Base-by-base conservation (phyloP, 139 green algal species). In the Closterium sp. region DNA sequence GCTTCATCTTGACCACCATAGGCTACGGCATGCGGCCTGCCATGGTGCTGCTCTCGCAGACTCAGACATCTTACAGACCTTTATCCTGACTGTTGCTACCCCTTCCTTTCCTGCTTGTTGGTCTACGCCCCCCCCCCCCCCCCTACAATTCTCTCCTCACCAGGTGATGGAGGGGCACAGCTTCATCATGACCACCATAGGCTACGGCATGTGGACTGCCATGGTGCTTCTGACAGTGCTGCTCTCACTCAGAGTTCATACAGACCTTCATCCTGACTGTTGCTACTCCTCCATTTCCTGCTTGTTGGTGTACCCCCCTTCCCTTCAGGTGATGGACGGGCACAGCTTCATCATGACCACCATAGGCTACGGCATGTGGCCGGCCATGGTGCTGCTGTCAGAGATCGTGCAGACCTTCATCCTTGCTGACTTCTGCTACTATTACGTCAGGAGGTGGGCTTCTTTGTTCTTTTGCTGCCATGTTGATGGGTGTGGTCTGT, bases 351-450 rank as follows among this genome's bases (percentile, higher is more conserved):
- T n/a, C n/a, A n/a, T n/a, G n/a, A n/a, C n/a, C n/a, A n/a, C n/a
- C n/a, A n/a, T n/a, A n/a, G n/a, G n/a, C 84, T 96, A 90, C 34
- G 98, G 98, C 13, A 86, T 99, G 86, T 99, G 98, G 98, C 98
- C 98, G 0, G 91, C 97, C 84, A 98, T 99, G 97, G 98, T 99
- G 88, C 95, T 99, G 90, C 90, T 99, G 6, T 97, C 95, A 1
- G 98, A 99, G 94, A 95, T 99, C 11, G 98, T 99, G 90, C 98
- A 99, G 95, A 99, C 98, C 9, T 97, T 98, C 95, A 99, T 99
- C 95, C 95, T 99, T 70, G 97, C 97, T 4, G 98, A 99, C 96
- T 99, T 99, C 95, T 99, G 98, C 94, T 99, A 97, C 93, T 99
- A 98, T 94, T 99, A 99, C 92, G 94, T 99, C 70, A 99, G 98